Percentiles rank a stretch among this genome's conserved stretches.
Conservation (phyloP, 768 basidiomycete species). For the Podaxis pistillaris region DNA sequence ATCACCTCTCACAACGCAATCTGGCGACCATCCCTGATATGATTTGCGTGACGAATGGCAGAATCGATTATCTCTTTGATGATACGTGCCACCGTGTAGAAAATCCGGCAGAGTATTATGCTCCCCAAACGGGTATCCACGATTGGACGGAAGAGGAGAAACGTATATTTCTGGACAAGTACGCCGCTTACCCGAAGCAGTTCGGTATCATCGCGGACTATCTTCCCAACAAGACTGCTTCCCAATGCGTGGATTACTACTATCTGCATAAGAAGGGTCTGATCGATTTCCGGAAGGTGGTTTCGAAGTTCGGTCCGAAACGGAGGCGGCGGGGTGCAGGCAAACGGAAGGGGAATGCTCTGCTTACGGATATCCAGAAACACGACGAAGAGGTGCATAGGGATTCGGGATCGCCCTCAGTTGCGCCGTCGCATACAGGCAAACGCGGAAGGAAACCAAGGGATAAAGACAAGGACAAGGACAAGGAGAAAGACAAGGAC, state of each 20-base stretch:
- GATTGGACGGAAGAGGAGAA: conserved; percentile 91
- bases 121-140: conserved; percentile 66
- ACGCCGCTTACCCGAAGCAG: conserved; percentile 86
- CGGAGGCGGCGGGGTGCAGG: conserved; percentile 59
- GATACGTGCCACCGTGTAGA: conserved; percentile 83
- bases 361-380: conserved; percentile 78
- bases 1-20: conserved; percentile 80
- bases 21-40: conserved; percentile 90
- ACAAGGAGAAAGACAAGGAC: conserved; percentile 6
- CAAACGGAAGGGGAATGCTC: conserved; percentile 79
- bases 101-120: conserved; percentile 77
- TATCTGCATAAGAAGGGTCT: conserved; percentile 90
- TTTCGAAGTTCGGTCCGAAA: conserved; percentile 62
- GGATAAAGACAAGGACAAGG: conserved; percentile 12
- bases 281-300: conserved; percentile 81
- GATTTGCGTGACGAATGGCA: conserved; percentile 65
- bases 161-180: conserved; percentile 74
- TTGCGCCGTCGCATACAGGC: conserved; percentile 38
- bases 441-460: conserved; percentile 21
- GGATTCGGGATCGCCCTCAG: conserved; percentile 32
- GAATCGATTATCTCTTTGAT: conserved; percentile 66
- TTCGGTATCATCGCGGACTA: conserved; percentile 88
- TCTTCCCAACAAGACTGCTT: conserved; percentile 79
- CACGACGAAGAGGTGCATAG: conserved; percentile 62
- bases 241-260: conserved; percentile 91